phyloP scores from a whole-genome alignment of 345 rosid species.

The Bretschneidera sinensis region DNA sequence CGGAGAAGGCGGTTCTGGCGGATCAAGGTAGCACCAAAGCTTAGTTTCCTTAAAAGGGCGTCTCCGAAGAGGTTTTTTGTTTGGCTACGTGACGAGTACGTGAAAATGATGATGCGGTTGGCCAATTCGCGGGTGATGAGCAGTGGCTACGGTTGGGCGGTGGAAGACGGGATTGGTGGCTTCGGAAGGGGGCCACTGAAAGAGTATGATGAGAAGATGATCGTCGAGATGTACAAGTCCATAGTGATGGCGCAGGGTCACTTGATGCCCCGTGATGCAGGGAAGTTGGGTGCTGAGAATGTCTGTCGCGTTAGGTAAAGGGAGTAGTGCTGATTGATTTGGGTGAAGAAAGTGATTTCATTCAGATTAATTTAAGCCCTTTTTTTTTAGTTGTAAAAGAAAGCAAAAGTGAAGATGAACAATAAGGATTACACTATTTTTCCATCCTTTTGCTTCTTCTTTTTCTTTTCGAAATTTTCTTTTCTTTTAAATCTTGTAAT shows the following conservation, averaged over 20 bases:
- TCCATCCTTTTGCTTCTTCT: too few species aligned
- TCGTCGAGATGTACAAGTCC: slow-evolving; percentile 66
- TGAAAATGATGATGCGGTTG: slow-evolving; percentile 55
- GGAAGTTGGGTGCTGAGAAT: slow-evolving; percentile 22
- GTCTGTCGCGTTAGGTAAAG: slow-evolving; percentile 9
- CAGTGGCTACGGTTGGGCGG: slow-evolving; percentile 26
- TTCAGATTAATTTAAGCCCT: too few species aligned
- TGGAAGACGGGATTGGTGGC: slow-evolving; percentile 8
- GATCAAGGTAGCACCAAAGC: slow-evolving; percentile 51
- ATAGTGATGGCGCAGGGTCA: slow-evolving; percentile 44
- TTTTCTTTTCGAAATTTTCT: too few species aligned
- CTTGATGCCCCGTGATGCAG: slow-evolving; percentile 35
- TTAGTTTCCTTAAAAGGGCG: slow-evolving; percentile 26
- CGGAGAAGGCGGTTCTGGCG: slow-evolving; percentile 38
- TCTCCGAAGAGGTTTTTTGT: slow-evolving; percentile 46
- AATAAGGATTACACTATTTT: too few species aligned
- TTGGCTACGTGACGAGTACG: slow-evolving; percentile 70
- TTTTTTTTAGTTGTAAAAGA: too few species aligned
- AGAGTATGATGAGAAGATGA: slow-evolving; percentile 51
- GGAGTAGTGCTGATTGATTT: too few species aligned
- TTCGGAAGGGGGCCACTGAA: slow-evolving; percentile 30
- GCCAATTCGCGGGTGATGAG: slow-evolving; percentile 37
- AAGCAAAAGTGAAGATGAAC: too few species aligned
- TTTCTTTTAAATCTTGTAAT: too few species aligned
- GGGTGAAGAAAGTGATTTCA: too few species aligned